phyloP scores from a whole-genome alignment of 2,329 filamentous ascomycete genomes.

The Aspergillus brunneoviolaceus region DNA sequence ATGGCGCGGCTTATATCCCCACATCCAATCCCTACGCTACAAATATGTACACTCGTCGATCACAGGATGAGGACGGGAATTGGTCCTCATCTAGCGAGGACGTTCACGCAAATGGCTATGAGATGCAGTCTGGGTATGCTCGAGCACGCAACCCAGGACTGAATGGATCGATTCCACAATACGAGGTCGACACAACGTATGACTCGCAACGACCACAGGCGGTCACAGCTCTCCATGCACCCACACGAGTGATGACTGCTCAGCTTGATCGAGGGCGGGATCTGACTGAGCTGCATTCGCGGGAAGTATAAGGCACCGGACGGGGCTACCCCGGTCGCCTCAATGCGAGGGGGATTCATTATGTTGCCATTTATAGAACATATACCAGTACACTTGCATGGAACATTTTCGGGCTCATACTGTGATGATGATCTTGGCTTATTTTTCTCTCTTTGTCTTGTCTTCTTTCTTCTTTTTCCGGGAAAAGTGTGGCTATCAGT shows the following conservation, averaged over 20 bases:
- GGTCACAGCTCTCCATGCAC: slow-evolving; percentile 9
- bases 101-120: slow-evolving; percentile 35
- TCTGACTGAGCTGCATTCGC: slow-evolving; percentile 21
- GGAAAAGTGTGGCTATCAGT: too few species aligned
- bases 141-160: slow-evolving; percentile 25
- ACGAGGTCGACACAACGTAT: slow-evolving; percentile 32
- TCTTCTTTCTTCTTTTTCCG: too few species aligned
- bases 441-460: neutral
- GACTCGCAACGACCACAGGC: slow-evolving; percentile 22
- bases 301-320: slow-evolving; percentile 9
- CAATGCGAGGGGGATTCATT: neutral
- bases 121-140: slow-evolving; percentile 37
- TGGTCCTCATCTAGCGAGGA: slow-evolving; percentile 42
- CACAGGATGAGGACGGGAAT: slow-evolving; percentile 32
- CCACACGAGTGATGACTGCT: slow-evolving; percentile 11
- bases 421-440: slow-evolving; percentile 3
- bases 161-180: slow-evolving; percentile 21
- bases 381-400: neutral
- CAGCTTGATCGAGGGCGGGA: slow-evolving; percentile 18
- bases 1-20: slow-evolving; percentile 20
- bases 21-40: slow-evolving; percentile 27
- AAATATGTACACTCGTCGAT: slow-evolving; percentile 27
- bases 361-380: neutral
- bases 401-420: slow-evolving; percentile 1
- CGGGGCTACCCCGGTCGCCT: neutral